Conservation (phyloP, 1,139 yeast species). For the Geotrichum siamense region DNA sequence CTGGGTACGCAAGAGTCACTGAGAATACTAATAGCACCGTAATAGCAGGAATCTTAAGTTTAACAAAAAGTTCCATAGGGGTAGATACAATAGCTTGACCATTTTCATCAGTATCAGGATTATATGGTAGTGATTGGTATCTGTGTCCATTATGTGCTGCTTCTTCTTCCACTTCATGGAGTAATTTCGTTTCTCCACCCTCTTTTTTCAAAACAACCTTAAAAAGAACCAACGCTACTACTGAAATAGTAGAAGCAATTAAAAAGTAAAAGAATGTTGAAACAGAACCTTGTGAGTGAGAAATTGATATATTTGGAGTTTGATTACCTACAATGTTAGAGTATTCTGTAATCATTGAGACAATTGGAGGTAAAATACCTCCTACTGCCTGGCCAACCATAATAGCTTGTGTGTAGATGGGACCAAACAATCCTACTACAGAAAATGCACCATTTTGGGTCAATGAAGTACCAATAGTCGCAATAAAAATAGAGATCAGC, state of each 20-base stretch:
- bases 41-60: conserved; percentile 52
- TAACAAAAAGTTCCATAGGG: conserved; percentile 39
- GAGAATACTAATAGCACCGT: conserved; percentile 71
- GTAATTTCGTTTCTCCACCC: background rate
- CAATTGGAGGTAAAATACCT: conserved; percentile 81
- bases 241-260: conserved; percentile 61
- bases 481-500: conserved; percentile 42
- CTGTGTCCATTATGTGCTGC: background rate
- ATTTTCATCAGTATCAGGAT: background rate
- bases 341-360: conserved; percentile 49
- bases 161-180: background rate
- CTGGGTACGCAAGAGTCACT: conserved; percentile 77
- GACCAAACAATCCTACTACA: conserved; percentile 69
- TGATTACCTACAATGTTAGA: background rate
- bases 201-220: conserved; percentile 1
- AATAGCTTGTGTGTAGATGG: conserved; percentile 74
- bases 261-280: conserved; percentile 59
- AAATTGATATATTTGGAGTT: conserved; percentile 2
- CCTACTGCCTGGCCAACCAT: conserved; percentile 95
- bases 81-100: background rate
- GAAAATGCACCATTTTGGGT: conserved; percentile 93
- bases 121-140: conserved; percentile 5
- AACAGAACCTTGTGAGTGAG: background rate
- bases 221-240: conserved; percentile 37
- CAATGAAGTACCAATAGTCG: conserved; percentile 46